Base-by-base conservation (phyloP, 2,329 filamentous ascomycete species). In the Botrytis aclada region DNA sequence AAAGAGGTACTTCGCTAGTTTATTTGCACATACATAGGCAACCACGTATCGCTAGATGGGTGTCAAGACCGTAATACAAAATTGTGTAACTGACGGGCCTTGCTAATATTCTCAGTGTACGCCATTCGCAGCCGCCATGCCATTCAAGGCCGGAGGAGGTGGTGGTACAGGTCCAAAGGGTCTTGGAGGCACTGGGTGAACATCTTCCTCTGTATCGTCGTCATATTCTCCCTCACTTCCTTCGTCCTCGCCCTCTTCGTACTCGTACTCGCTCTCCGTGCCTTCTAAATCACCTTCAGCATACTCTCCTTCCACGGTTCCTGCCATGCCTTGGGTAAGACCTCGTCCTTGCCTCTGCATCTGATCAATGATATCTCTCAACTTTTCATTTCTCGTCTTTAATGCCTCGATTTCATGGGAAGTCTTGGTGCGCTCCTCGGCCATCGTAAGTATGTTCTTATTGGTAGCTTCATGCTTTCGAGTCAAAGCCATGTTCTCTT, bases 361-460 rank as follows among this genome's bases (percentile, higher is more conserved):
- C 79, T 94, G 93, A 75, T 96, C 93, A 83, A 97, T 97, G 79
- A 98, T 93, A 81, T 93, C 94, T 83, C 95, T 95, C 72, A 99
- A 89, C 82, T 97, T 97, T 75, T 94, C 92, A 79, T 94, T 94
- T 86, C 92, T 92, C 81, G 89, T 89, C 72, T 87, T 87, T 81
- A 94, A 89, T 51, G 92, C 89, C 76, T 97, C 93, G 71, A 95
- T 86, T 76, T 93, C 91, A 76, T 92, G 89, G 76, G 94, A 88
- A 79, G 90, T 89, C 78, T 91, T 89, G 43, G 90, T 92, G 25
- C 96, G 91, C 82, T 98, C 95, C 82, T 98, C 94, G 5, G 95
- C 96, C 95, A 98, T 97, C 80, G 96, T 93, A 74, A 98, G 89
- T 80, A 99, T 98, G 82, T 97, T 98, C 77, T 93, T 91, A 80